phyloP scores from a whole-genome alignment of 2,329 filamentous ascomycete genomes.

The Metarhizium anisopliae region DNA sequence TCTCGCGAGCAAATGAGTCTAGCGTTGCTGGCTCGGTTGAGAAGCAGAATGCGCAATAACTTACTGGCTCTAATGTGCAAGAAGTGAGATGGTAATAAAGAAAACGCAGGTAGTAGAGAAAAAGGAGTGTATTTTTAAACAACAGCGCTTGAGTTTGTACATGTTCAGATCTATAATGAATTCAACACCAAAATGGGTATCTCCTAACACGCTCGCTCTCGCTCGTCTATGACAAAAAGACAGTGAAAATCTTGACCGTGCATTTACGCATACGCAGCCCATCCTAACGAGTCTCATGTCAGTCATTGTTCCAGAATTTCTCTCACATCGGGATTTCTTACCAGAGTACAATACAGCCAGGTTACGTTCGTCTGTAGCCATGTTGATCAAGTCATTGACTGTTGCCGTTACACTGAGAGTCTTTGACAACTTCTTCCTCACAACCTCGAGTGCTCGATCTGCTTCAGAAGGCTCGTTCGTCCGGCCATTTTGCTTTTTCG shows the following conservation, averaged over 20 bases:
- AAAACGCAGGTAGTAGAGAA: too few species aligned
- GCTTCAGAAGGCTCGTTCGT: conserved; percentile 64
- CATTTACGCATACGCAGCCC: conserved; percentile 36
- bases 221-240: not conserved
- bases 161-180: too few species aligned
- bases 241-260: not conserved
- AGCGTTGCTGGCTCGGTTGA: too few species aligned
- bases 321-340: conserved; percentile 24
- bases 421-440: conserved; percentile 93
- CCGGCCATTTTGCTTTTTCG: conserved; percentile 21
- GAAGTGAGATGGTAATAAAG: too few species aligned
- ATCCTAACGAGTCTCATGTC: conserved; percentile 22
- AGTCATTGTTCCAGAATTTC: conserved; percentile 8
- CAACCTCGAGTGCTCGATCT: conserved; percentile 82
- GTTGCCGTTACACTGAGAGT: conserved; percentile 89
- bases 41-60: too few species aligned
- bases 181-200: not conserved
- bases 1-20: too few species aligned
- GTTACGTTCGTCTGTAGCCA: conserved; percentile 88
- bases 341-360: conserved; percentile 82
- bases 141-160: too few species aligned
- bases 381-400: conserved; percentile 94
- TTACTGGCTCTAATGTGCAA: too few species aligned
- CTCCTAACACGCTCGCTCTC: not conserved
- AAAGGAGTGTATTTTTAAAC: too few species aligned